Base-by-base conservation (phyloP, 2,329 filamentous ascomycete species). In the Penicillium fuscoglaucum region DNA sequence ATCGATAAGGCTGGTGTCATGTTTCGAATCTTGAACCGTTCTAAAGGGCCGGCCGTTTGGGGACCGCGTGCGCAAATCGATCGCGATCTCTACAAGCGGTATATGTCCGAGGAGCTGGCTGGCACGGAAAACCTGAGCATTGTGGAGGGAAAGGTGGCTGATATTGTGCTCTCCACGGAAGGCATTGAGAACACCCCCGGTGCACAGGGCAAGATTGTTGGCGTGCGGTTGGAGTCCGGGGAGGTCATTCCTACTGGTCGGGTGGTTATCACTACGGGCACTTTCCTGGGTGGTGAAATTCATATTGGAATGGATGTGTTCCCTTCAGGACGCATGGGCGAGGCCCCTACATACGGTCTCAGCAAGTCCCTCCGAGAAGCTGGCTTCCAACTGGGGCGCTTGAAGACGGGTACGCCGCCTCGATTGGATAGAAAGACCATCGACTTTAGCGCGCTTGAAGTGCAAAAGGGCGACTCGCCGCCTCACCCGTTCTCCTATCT, bases 61-160 rank as follows among this genome's bases (percentile, higher is more conserved):
- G 95, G 95, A 12, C 95, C 95, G 0, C 84, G 95, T 54, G 95
- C 95, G 48, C 95, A 99, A 80, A 98, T 99, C 74, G 95, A 99
- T 75, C 86, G 95, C 60, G 84, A 84, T 60, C 79, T 99, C 40
- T 99, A 98, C 78, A 89, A 93, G 77, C 88, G 86, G 70, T 84
- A 96, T 72, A 98, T 99, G 95, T 86, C 85, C 60, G 89, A 91
- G 68, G 93, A 97, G 78, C 85, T 99, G 66, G 78, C 86, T 61
- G 77, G 80, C 4, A 97, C 96, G 64, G 83, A 87, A 39, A 92
- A 93, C 62, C 76, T 99, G 61, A 89, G 86, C 24, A 86, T 98
- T 47, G 79, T 98, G 49, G 85, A 91, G 65, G 93, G 89, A 7
- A 97, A 89, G 68, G 95, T 97, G 3, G 93, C 91, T 43, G 95